Conservation (phyloP, 208 protist genomes). For the Trypanosoma congolense region DNA sequence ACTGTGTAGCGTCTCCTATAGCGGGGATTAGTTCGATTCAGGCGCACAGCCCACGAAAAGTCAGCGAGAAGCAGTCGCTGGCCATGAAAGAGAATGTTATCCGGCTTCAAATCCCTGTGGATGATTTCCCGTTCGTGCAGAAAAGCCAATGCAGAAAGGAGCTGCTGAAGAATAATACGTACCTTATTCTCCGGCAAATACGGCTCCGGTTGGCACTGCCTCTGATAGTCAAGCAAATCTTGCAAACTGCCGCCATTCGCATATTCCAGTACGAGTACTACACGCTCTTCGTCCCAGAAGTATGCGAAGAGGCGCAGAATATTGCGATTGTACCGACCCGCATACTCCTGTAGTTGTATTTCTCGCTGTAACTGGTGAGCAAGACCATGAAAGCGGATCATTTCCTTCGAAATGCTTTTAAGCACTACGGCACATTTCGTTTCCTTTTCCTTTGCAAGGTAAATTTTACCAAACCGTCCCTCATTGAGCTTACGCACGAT, state of each 20-base stretch:
- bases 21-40: slow-evolving; percentile 7
- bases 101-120: slow-evolving; percentile 76
- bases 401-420: slow-evolving; percentile 44
- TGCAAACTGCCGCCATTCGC: slow-evolving; percentile 92
- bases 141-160: slow-evolving; percentile 36
- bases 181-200: slow-evolving; percentile 29
- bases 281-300: slow-evolving; percentile 92
- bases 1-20: slow-evolving; percentile 41
- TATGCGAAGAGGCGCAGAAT: slow-evolving; percentile 95
- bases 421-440: slow-evolving; percentile 47
- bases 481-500: slow-evolving; percentile 38
- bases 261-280: slow-evolving; percentile 97
- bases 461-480: slow-evolving; percentile 38
- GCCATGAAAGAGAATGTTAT: slow-evolving; percentile 65
- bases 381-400: slow-evolving; percentile 47
- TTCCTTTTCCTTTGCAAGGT: slow-evolving; percentile 36
- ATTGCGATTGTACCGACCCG: slow-evolving; percentile 80
- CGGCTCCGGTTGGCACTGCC: not conserved
- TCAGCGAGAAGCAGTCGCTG: slow-evolving; percentile 93
- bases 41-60: slow-evolving; percentile 89
- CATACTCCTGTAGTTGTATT: slow-evolving; percentile 95
- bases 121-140: slow-evolving; percentile 61
- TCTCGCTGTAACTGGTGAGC: slow-evolving; percentile 89
- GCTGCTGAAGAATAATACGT: slow-evolving; percentile 22
- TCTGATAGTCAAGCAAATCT: slow-evolving; percentile 38